Conservation (phyloP, 2,329 filamentous ascomycete genomes). For the Diaporthe sp. region DNA sequence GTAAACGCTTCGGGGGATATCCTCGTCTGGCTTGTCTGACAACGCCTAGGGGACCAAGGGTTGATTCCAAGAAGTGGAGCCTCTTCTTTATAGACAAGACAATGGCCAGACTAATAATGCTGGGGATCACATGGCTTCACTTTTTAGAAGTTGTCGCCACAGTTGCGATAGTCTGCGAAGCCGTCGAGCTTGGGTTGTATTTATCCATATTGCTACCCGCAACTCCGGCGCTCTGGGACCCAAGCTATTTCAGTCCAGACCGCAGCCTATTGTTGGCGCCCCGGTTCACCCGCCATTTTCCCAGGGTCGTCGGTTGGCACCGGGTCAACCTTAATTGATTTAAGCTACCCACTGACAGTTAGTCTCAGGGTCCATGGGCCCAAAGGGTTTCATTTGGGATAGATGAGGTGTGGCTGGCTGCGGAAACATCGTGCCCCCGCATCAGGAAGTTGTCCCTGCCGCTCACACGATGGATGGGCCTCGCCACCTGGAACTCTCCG, state of each 20-base stretch:
- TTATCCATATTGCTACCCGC: slow-evolving; percentile 36
- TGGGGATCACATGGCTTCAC: slow-evolving; percentile 18
- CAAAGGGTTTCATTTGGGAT: slow-evolving; percentile 30
- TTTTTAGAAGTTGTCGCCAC: slow-evolving; percentile 7
- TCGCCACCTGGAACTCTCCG: slow-evolving; percentile 12
- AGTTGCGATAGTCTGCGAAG: slow-evolving; percentile 16
- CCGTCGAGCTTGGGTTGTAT: slow-evolving; percentile 36
- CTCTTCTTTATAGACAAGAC: not conserved
- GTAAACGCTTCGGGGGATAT: not conserved
- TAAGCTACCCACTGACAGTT: slow-evolving; percentile 29
- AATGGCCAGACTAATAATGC: too few species aligned
- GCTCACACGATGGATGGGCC: slow-evolving; percentile 18
- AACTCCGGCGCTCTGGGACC: slow-evolving; percentile 27
- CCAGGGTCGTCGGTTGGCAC: slow-evolving; percentile 1
- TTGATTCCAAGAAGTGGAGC: not conserved
- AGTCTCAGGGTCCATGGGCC: slow-evolving; percentile 13
- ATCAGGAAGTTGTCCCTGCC: slow-evolving; percentile 18
- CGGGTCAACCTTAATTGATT: slow-evolving; percentile 35
- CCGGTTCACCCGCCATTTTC: slow-evolving; percentile 23
- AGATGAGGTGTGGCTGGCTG: slow-evolving; percentile 31
- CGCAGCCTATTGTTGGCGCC: slow-evolving; percentile 18
- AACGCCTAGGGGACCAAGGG: not conserved
- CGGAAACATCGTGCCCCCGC: slow-evolving; percentile 21
- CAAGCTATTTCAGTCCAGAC: slow-evolving; percentile 29
- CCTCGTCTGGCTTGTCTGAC: slow-evolving; percentile 26